These are phyloP conservation scores for Peribolospora kevripleyi DNA, from an alignment of 768 basidiomycete species.

Conservation along the genomic window DNA sequence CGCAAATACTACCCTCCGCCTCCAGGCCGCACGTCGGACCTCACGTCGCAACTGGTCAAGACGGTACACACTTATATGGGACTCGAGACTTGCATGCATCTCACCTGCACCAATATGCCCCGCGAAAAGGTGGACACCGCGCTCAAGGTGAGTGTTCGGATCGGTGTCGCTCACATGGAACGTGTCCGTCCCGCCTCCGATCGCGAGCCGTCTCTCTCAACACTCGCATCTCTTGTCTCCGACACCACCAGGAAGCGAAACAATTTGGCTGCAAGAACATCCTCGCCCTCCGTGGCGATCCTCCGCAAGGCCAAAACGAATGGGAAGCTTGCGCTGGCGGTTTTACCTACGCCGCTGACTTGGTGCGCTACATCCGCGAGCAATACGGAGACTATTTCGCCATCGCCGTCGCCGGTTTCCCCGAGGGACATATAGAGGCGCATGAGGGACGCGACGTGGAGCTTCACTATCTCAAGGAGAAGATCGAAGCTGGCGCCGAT, in stretches of 20 bases:
- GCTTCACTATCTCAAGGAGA: slow-evolving; percentile 44
- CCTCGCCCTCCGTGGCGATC: slow-evolving; percentile 81
- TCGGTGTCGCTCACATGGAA: background rate
- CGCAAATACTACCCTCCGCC: too few species aligned
- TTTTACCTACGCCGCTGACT: slow-evolving; percentile 62
- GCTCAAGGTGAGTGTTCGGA: slow-evolving; percentile 28
- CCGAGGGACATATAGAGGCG: slow-evolving; percentile 56
- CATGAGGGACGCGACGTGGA: slow-evolving; percentile 26
- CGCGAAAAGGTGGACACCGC: slow-evolving; percentile 82
- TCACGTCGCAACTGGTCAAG: slow-evolving; percentile 66
- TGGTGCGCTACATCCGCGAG: slow-evolving; percentile 67
- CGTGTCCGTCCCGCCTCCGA: background rate
- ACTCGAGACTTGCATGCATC: slow-evolving; percentile 95
- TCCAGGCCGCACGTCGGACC: slow-evolving; percentile 55
- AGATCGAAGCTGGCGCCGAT: slow-evolving; percentile 84
- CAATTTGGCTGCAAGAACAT: slow-evolving; percentile 64
- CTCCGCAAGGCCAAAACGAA: slow-evolving; percentile 74
- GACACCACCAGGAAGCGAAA: slow-evolving; percentile 30
- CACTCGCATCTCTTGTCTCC: background rate
- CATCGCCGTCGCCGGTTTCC: slow-evolving; percentile 56
- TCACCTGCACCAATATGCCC: slow-evolving; percentile 98
- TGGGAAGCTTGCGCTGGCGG: slow-evolving; percentile 66
- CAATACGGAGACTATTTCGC: slow-evolving; percentile 71
- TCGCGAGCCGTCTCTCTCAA: background rate
- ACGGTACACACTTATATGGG: slow-evolving; percentile 48